Percentiles rank a stretch among this genome's conserved stretches.
phyloP scores from a whole-genome alignment of 768 basidiomycete species.

The Saitozyma podzolica region DNA sequence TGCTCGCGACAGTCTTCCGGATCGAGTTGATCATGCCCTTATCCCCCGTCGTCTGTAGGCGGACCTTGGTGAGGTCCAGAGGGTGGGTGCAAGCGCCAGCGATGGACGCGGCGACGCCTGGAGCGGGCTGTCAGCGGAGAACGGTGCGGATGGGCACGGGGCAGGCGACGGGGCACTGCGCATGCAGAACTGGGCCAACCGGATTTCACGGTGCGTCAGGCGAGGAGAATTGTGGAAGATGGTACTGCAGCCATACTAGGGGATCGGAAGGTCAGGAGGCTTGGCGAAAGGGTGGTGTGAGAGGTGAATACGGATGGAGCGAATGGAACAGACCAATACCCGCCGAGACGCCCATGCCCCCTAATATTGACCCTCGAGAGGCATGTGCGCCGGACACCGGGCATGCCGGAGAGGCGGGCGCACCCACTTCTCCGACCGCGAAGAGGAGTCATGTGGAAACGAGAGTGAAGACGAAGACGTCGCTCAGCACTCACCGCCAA shows the following conservation, averaged over 20 bases:
- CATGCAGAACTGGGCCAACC: too few species aligned
- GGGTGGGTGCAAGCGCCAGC: conserved; percentile 40
- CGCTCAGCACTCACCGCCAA: conserved; percentile 30
- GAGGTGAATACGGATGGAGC: background rate
- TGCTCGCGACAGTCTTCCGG: conserved; percentile 75
- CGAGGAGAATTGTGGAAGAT: background rate
- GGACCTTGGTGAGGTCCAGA: conserved; percentile 68
- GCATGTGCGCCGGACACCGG: too few species aligned
- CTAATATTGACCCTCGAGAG: too few species aligned
- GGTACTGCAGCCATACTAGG: background rate
- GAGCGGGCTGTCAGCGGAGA: background rate
- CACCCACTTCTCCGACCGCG: too few species aligned
- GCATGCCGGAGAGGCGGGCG: too few species aligned
- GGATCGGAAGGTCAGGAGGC: background rate
- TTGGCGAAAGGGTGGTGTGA: background rate
- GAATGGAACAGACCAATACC: too few species aligned
- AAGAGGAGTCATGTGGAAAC: background rate
- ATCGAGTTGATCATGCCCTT: conserved; percentile 84
- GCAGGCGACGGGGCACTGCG: too few species aligned
- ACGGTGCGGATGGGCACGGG: too few species aligned
- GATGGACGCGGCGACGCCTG: conserved; percentile 41
- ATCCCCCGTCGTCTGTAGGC: conserved; percentile 87
- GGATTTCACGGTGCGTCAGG: too few species aligned
- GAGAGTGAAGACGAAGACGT: background rate
- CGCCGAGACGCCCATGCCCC: too few species aligned